These are phyloP conservation scores for Axilococcus clingmanii DNA, from an alignment of 139 green algal species.

Conservation along the genomic window DNA sequence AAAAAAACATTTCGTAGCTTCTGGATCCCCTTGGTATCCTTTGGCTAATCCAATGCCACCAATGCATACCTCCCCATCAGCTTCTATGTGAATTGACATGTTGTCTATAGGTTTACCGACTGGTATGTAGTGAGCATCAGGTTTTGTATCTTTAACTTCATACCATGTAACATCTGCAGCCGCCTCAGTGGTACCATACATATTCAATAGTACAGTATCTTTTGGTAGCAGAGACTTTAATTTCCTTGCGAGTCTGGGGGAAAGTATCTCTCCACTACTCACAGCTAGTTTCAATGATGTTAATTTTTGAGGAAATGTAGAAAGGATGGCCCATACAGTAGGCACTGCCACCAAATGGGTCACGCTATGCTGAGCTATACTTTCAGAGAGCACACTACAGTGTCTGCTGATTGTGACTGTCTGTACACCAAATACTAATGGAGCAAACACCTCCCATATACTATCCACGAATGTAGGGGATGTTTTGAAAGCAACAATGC, in stretches of 20 bases:
- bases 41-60: constrained; percentile 24
- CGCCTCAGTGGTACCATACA: constrained; percentile 50
- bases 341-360: constrained; percentile 41
- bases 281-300: constrained; percentile 5
- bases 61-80: constrained; percentile 35
- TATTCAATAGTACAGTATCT: constrained; percentile 32
- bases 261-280: constrained; percentile 45
- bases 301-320: constrained; percentile 16
- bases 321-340: constrained; percentile 24
- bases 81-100: neutral
- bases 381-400: constrained; percentile 23
- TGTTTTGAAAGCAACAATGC: constrained; percentile 37
- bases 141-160: constrained; percentile 17
- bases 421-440: constrained; percentile 28
- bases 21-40: constrained; percentile 24
- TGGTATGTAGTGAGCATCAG: constrained; percentile 20
- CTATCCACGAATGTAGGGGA: constrained; percentile 46
- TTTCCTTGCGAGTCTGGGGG: constrained; percentile 7
- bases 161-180: constrained; percentile 29
- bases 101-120: neutral
- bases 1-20: neutral
- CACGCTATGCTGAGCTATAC: no score
- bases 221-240: constrained; percentile 24
- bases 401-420: constrained; percentile 4
- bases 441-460: constrained; percentile 47